Evolutionary conservation across 805 yeast genomes (phyloP).

Genomic region (Suhomyces faveliae): DNA sequence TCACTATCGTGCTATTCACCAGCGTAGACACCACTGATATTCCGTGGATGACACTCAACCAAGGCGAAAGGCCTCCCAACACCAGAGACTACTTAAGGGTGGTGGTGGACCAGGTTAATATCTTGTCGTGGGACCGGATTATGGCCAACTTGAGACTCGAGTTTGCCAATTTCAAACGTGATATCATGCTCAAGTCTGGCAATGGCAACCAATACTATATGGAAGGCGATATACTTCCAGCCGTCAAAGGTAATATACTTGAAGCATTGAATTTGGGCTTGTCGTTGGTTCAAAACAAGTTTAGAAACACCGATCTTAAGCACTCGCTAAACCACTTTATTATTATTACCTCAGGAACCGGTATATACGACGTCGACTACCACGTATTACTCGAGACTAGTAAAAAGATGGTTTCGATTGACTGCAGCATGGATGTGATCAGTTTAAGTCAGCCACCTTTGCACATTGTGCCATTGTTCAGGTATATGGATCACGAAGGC

Average conservation of each 20-base stretch:
- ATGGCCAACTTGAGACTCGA: slow-evolving; percentile 85
- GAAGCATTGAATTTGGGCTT: slow-evolving; percentile 87
- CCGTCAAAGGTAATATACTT: slow-evolving; percentile 83
- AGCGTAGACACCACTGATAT: slow-evolving; percentile 61
- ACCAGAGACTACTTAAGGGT: slow-evolving; percentile 83
- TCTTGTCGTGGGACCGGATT: slow-evolving; percentile 85
- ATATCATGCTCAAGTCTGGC: slow-evolving; percentile 52
- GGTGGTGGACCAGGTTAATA: slow-evolving; percentile 91
- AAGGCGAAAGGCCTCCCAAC: slow-evolving; percentile 69
- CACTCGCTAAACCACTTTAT: slow-evolving; percentile 91
- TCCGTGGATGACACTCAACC: slow-evolving; percentile 57
- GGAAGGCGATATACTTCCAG: slow-evolving; percentile 60
- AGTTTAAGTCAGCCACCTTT: slow-evolving; percentile 89
- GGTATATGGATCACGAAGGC: slow-evolving; percentile 51
- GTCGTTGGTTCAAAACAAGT: slow-evolving; percentile 71
- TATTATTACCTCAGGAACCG: slow-evolving; percentile 88
- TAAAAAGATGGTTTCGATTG: slow-evolving; percentile 69
- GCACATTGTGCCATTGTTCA: slow-evolving; percentile 85
- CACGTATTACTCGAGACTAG: slow-evolving; percentile 73
- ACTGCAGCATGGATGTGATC: slow-evolving; percentile 83
- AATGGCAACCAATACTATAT: slow-evolving; percentile 14
- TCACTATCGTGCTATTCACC: slow-evolving; percentile 85
- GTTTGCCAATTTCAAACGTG: slow-evolving; percentile 77
- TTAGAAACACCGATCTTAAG: slow-evolving; percentile 79
- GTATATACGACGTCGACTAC: slow-evolving; percentile 88